Evolutionary conservation across 345 rosid species (phyloP).

Genomic region (Nephelium lappaceum): DNA sequence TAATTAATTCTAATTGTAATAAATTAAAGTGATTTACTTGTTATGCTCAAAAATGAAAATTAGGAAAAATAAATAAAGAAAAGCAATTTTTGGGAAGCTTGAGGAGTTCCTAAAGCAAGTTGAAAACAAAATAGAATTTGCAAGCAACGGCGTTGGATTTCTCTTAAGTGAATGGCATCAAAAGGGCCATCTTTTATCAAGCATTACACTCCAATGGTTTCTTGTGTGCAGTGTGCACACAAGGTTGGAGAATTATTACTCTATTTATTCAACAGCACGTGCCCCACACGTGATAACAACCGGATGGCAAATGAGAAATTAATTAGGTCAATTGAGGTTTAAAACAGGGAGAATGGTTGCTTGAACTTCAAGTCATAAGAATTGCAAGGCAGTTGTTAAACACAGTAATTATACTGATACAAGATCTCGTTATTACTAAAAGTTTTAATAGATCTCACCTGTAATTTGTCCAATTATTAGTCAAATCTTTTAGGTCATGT

Average conservation of each 20-base stretch:
- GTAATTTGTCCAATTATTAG: not conserved
- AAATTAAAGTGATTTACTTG: not conserved
- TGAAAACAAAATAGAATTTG: not conserved
- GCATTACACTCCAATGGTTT: constrained; percentile 12
- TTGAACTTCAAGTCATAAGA: not conserved
- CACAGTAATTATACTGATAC: not conserved
- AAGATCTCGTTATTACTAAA: no score
- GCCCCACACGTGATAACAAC: not conserved
- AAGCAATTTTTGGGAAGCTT: not conserved
- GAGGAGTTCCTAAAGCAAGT: not conserved
- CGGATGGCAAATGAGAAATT: no score
- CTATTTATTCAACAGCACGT: not conserved
- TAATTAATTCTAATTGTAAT: not conserved
- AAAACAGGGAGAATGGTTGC: not conserved
- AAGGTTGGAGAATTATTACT: not conserved
- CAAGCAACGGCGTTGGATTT: constrained; percentile 7
- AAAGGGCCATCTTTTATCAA: not conserved
- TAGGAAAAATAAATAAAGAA: not conserved
- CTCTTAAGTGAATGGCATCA: constrained; percentile 13
- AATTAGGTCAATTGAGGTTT: not conserved
- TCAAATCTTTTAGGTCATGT: not conserved
- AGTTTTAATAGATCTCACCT: not conserved
- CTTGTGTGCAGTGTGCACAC: not conserved
- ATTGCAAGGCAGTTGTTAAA: not conserved
- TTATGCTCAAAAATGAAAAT: not conserved